Base-by-base conservation (phyloP, 495 filamentous ascomycete species). In the Tetracladium setigerum region DNA sequence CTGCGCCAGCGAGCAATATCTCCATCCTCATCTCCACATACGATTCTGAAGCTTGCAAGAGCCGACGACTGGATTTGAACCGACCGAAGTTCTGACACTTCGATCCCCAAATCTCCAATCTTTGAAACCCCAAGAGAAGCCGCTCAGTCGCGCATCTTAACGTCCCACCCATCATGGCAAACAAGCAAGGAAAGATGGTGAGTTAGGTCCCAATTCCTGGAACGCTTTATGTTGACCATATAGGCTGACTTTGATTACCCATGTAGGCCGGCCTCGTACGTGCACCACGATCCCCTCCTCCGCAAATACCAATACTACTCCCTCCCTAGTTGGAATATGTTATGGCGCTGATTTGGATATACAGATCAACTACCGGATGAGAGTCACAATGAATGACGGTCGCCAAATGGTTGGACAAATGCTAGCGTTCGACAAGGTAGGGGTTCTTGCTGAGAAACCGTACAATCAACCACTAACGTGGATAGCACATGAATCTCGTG, bases 121-220 rank as follows among this genome's bases (percentile, higher is more conserved):
- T 83, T 84, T 81, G 67, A 62, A 69, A 67, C 56, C 47, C 30
- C 13, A 40, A 59, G 42, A 53, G 52, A 72, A 77, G 83, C 82
- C 86, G 83, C 81, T 71, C 76, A 77, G 73, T 79, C 79, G 76
- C 76, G 74, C 72, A 67, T 60, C 64, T 62, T 58, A 55, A 69
- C 22, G n/a, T n/a, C 7, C 22, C 7, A 27, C 22, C 61, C 66
- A 84, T 67, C 70, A 91, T 95, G 83, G 81, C 83, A 55, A 95
- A 95, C 77, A 94, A 94, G 66, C 87, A 95, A 63, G 92, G 92
- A 66, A 96, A 96, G 77, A 97, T 98, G 92, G 92, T 97, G 74
- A 82, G 89, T 79, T 35, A 8, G 67, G 47, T 57, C 49, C 52
- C 53, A 56, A 47, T 46, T 59, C 49, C 59, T 53, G 67, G 47